phyloP scores from a whole-genome alignment of 1,139 yeast species.

The Blastobotrys petasosporus region DNA sequence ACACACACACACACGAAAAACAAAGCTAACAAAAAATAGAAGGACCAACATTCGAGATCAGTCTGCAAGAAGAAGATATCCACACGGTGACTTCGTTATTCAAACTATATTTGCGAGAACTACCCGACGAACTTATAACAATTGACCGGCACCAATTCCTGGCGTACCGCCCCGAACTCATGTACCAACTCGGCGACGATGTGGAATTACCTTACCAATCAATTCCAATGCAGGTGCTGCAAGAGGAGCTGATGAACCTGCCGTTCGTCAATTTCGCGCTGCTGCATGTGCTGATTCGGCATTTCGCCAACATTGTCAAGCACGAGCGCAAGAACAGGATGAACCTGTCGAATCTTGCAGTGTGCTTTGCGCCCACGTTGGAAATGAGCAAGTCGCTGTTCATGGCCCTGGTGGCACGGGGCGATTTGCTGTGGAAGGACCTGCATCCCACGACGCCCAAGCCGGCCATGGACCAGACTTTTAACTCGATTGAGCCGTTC shows the following conservation, averaged over 20 bases:
- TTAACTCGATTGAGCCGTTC: slow-evolving; percentile 9
- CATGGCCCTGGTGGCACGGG: slow-evolving; percentile 20
- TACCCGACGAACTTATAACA: slow-evolving; percentile 69
- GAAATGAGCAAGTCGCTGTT: slow-evolving; percentile 25
- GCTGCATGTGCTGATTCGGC: slow-evolving; percentile 26
- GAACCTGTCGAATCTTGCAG: slow-evolving; percentile 28
- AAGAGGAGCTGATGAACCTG: slow-evolving; percentile 21
- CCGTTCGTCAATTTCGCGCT: slow-evolving; percentile 26
- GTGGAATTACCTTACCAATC: slow-evolving; percentile 17
- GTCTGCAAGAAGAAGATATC: slow-evolving; percentile 61
- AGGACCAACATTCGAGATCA: slow-evolving; percentile 57
- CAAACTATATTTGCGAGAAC: slow-evolving; percentile 66
- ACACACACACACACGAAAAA: not conserved
- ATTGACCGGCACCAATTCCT: slow-evolving; percentile 15
- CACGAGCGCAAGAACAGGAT: slow-evolving; percentile 25
- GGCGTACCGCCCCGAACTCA: slow-evolving; percentile 13
- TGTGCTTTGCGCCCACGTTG: slow-evolving; percentile 32
- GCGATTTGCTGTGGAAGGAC: slow-evolving; percentile 21
- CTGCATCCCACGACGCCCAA: slow-evolving; percentile 16
- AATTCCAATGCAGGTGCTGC: slow-evolving; percentile 22
- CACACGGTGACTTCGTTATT: slow-evolving; percentile 80
- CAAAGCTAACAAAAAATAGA: slow-evolving; percentile 24
- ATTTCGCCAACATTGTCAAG: slow-evolving; percentile 22
- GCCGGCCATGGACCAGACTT: slow-evolving; percentile 11
- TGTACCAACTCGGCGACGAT: slow-evolving; percentile 7